Evolutionary conservation across 768 basidiomycete genomes (phyloP), one percentile per base, ranked within the genome.

Genomic region (Rubroboletus pulcherrimus): DNA sequence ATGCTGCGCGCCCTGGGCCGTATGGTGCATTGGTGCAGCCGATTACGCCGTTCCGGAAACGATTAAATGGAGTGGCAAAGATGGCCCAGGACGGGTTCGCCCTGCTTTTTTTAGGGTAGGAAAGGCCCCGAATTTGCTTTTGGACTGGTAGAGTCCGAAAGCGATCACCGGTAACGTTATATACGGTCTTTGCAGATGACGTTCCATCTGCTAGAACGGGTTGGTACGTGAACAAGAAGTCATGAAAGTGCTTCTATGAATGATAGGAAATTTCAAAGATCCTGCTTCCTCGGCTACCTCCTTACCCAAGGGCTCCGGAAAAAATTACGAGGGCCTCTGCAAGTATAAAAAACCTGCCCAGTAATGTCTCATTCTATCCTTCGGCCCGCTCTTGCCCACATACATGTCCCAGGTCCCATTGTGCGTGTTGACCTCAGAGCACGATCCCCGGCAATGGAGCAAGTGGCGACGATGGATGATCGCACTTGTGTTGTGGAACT

Each of bases 371-470:
- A 29, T 26, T 37, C 31, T 30, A 50, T 54, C 58, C 44, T 55
- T 53, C 40, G 50, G 29, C 17, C 37, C 44, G 30, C 53, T 40
- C 49, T 56, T 55, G 50, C 43, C 40, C 38, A 38, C 37, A 34
- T 34, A 24, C 55, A 67, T 67, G 66, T 60, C 63, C 35, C 57
- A 62, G 44, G 46, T 56, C 24, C 51, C 56, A 29, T 61, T 59
- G 53, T 63, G 53, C 26, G 42, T 53, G 15, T 46, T 59, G 47
- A 55, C 60, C 30, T 60, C 56, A 10, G 62, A 60, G 51, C 60
- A 63, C 55, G 66, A 68, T 54, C 66, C 65, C 31, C 59, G 59
- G 31, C 51, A 59, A 45, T 65, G 64, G 62, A 59, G 57, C 58
- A 60, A 56, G 10, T 49, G 55, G 56, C 51, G 61, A 47, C 61